Evolutionary conservation across 345 rosid genomes (phyloP).

Genomic region (Aquilaria malaccensis): DNA sequence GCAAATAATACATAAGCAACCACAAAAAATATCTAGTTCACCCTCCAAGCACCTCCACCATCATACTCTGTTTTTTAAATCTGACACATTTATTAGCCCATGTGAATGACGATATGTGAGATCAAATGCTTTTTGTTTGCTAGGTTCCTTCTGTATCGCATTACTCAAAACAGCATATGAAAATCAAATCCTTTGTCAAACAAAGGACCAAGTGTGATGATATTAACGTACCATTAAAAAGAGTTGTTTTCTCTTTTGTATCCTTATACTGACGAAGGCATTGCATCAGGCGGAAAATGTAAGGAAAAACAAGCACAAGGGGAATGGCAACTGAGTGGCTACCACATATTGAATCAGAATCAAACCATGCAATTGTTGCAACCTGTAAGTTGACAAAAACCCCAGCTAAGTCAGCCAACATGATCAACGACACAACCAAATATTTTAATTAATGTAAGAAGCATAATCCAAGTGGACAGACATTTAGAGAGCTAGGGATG

Average conservation of each 20-base stretch:
- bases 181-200: too few species aligned
- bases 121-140: too few species aligned
- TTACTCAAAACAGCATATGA: too few species aligned
- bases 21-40: too few species aligned
- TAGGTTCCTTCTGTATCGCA: too few species aligned
- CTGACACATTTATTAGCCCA: too few species aligned
- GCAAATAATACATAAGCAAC: too few species aligned
- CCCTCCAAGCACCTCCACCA: too few species aligned
- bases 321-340: constrained; percentile 92
- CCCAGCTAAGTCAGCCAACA: constrained; percentile 9
- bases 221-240: constrained; percentile 57
- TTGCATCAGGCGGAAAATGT: constrained; percentile 78
- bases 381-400: constrained; percentile 46
- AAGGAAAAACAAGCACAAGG: constrained; percentile 81
- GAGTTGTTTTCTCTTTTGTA: constrained; percentile 72
- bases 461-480: neutral
- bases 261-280: constrained; percentile 94
- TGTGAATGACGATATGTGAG: too few species aligned
- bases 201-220: too few species aligned
- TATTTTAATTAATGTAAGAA: neutral
- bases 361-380: constrained; percentile 99
- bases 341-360: constrained; percentile 96
- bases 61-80: too few species aligned
- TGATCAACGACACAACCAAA: neutral
- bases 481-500: neutral